phyloP scores from a whole-genome alignment of 1,284 basidiomycete genomes.

The Hypsizygus ulmarius region DNA sequence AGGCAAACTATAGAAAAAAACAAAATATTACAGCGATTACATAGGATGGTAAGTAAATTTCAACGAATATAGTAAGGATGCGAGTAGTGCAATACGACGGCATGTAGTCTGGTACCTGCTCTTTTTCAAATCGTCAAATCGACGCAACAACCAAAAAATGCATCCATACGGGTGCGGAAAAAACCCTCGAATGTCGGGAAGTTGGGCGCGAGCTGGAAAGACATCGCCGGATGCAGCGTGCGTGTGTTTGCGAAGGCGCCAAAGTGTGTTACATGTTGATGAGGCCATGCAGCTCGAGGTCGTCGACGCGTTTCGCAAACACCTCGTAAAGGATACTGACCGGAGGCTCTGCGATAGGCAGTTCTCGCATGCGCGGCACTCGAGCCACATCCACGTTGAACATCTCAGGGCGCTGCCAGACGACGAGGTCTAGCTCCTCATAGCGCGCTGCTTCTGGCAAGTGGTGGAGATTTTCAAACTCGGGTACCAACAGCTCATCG shows the following conservation, averaged over 20 bases:
- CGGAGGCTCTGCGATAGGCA: conserved; percentile 11
- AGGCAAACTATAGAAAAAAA: too few species aligned
- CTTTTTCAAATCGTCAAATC: too few species aligned
- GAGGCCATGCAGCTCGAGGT: conserved; percentile 12
- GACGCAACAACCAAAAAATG: too few species aligned
- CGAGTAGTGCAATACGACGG: neutral
- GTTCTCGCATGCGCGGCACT: conserved; percentile 17
- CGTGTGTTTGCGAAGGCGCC: too few species aligned
- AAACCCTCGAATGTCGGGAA: too few species aligned
- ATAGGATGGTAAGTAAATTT: neutral
- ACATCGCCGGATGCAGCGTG: too few species aligned
- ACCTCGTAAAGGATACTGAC: conserved; percentile 24
- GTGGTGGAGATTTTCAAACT: conserved; percentile 16
- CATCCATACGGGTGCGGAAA: too few species aligned
- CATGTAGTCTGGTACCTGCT: too few species aligned
- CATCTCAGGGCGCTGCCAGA: conserved; percentile 16
- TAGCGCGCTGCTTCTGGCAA: neutral
- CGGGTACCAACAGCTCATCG: conserved; percentile 13
- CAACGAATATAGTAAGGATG: neutral
- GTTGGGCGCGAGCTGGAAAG: too few species aligned
- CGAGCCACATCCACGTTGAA: conserved; percentile 20
- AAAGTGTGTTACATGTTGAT: neutral
- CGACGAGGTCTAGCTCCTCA: conserved; percentile 10
- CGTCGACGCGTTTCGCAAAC: conserved; percentile 20
- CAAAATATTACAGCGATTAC: neutral